Conservation (phyloP, 73 alveolate genomes). For the Strombidium stylifer region DNA sequence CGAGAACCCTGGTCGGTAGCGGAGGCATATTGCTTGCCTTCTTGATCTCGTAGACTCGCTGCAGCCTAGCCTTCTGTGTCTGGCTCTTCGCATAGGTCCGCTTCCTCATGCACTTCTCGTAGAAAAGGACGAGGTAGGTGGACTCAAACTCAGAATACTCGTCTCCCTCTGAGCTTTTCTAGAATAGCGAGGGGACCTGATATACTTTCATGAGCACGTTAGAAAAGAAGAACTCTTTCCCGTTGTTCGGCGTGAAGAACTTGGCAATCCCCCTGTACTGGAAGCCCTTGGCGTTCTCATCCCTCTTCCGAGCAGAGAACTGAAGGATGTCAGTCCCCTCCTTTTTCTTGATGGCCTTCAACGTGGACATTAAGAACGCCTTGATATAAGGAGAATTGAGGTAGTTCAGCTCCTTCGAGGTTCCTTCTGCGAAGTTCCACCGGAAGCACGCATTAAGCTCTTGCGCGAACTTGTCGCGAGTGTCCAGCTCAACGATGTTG, state of each 20-base stretch:
- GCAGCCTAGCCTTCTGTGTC: slow-evolving; percentile 21
- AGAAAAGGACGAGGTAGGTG: slow-evolving; percentile 24
- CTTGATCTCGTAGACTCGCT: not conserved
- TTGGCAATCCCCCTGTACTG: too few relatives aligned
- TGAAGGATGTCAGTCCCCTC: slow-evolving; percentile 33
- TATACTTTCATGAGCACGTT: slow-evolving; percentile 37
- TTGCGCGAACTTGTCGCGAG: slow-evolving; percentile 4
- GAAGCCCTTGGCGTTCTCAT: not conserved
- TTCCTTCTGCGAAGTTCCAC: slow-evolving; percentile 39
- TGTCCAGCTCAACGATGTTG: slow-evolving; percentile 4
- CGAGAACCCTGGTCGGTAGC: not conserved
- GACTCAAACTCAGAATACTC: too few relatives aligned
- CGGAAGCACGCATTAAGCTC: slow-evolving; percentile 7
- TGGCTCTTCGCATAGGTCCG: slow-evolving; percentile 35
- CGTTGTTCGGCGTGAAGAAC: slow-evolving; percentile 4
- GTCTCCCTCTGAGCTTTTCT: slow-evolving; percentile 20
- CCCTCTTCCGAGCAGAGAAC: slow-evolving; percentile 1
- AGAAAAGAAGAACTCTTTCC: slow-evolving; percentile 41
- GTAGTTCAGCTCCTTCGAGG: slow-evolving; percentile 28
- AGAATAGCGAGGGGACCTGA: slow-evolving; percentile 32
- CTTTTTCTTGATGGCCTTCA: slow-evolving; percentile 18
- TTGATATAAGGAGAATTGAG: slow-evolving; percentile 1
- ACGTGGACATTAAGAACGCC: slow-evolving; percentile 5
- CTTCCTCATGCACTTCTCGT: slow-evolving; percentile 34
- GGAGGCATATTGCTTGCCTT: not conserved